These are phyloP conservation scores for Platanus orientalis DNA, from an alignment of 164 flowering plant genomes.

Conservation along the genomic window DNA sequence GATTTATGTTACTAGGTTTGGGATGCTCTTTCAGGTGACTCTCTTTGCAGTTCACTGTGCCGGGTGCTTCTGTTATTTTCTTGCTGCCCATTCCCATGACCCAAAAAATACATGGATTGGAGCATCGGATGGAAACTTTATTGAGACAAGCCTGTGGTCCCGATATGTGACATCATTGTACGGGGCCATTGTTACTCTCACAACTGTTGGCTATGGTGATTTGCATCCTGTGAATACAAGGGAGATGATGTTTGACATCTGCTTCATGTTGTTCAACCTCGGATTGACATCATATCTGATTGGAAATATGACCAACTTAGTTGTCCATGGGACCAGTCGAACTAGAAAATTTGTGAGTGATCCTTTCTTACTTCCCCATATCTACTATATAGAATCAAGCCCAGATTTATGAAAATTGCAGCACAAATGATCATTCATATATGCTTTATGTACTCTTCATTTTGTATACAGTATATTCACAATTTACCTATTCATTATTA, in stretches of 20 bases:
- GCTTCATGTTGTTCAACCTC: slow-evolving; percentile 91
- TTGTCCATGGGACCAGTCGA: slow-evolving; percentile 86
- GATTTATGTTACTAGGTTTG: slow-evolving; percentile 7
- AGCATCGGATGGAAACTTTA: slow-evolving; percentile 37
- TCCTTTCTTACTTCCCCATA: neutral
- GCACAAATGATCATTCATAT: neutral
- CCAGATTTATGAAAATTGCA: neutral
- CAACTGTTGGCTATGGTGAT: slow-evolving; percentile 97
- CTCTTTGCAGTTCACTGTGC: slow-evolving; percentile 93
- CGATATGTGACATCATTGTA: slow-evolving; percentile 81
- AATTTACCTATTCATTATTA: too few species aligned
- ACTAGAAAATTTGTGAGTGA: slow-evolving; percentile 82
- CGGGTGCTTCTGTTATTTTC: slow-evolving; percentile 78
- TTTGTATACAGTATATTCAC: too few species aligned
- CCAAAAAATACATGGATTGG: slow-evolving; percentile 80
- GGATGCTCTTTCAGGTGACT: slow-evolving; percentile 60
- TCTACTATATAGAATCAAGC: neutral
- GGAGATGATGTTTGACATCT: slow-evolving; percentile 84
- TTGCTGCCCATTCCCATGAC: slow-evolving; percentile 65
- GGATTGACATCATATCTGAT: slow-evolving; percentile 90
- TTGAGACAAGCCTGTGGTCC: slow-evolving; percentile 38
- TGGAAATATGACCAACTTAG: slow-evolving; percentile 98
- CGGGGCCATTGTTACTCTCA: slow-evolving; percentile 94
- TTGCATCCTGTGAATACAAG: slow-evolving; percentile 71
- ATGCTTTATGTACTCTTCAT: too few species aligned